A percentile compares a stretch with the other conserved stretches of the same genome.
These are phyloP conservation scores for Termitomyces sp. DNA, from an alignment of 768 basidiomycete genomes.

Conservation along the genomic window DNA sequence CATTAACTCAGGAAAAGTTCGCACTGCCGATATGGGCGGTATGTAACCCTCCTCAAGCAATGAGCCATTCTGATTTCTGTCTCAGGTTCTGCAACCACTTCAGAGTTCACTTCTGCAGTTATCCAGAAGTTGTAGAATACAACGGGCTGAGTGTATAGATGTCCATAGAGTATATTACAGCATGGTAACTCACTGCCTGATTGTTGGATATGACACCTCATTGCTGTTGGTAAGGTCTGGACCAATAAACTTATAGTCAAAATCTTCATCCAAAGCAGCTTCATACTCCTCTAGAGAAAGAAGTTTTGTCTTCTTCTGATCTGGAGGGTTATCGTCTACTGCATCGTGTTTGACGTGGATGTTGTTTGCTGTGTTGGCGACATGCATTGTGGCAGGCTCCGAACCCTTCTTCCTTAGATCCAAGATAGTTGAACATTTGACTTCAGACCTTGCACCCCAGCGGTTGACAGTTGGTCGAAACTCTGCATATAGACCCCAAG, in stretches of 20 bases:
- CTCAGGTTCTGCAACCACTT: conserved; percentile 83
- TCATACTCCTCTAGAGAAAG: conserved; percentile 53
- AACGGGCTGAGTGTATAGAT: conserved; percentile 15
- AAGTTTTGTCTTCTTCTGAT: conserved; percentile 38
- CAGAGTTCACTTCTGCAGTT: conserved; percentile 91
- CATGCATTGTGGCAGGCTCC: conserved; percentile 10
- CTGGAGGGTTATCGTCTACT: conserved; percentile 12
- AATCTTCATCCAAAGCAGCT: conserved; percentile 43
- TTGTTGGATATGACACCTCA: conserved; percentile 10
- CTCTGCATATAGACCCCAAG: conserved; percentile 79
- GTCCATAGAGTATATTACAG: conserved; percentile 16
- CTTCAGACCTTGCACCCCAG: conserved; percentile 83
- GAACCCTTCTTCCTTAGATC: conserved; percentile 41
- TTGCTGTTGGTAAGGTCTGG: conserved; percentile 13
- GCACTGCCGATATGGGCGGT: conserved; percentile 96
- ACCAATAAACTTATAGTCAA: conserved; percentile 43
- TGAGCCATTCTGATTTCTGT: conserved; percentile 9
- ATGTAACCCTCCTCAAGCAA: conserved; percentile 27
- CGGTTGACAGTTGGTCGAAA: conserved; percentile 80
- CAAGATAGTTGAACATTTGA: conserved; percentile 70
- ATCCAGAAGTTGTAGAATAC: conserved; percentile 66
- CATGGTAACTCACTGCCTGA: conserved; percentile 11
- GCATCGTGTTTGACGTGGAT: conserved; percentile 14
- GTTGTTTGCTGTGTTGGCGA: conserved; percentile 10
- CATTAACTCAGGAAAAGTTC: conserved; percentile 82